Evolutionary conservation across 768 basidiomycete species (phyloP).

Genomic region (Rhizopogon roseolus): DNA sequence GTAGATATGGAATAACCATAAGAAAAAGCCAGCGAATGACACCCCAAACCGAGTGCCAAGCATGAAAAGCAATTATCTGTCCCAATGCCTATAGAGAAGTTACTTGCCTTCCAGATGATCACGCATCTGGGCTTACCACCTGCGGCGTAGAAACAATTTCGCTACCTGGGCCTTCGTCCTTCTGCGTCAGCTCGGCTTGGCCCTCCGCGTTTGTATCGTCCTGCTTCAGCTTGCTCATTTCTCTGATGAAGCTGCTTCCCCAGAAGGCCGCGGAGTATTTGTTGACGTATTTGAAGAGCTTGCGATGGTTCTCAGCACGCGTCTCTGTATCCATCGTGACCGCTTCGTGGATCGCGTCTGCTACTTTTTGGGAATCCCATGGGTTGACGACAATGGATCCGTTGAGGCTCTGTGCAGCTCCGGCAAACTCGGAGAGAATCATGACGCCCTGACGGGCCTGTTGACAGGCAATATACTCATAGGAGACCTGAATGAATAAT

Average conservation of each 20-base stretch:
- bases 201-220: constrained; percentile 30
- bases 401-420: constrained; percentile 93
- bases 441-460: constrained; percentile 90
- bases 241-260: constrained; percentile 86
- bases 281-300: constrained; percentile 94
- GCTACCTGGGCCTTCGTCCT: constrained; percentile 32
- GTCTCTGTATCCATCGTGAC: constrained; percentile 81
- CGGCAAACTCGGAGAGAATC: constrained; percentile 98
- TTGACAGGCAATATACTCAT: constrained; percentile 97
- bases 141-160: constrained; percentile 29
- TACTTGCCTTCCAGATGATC: constrained; percentile 24
- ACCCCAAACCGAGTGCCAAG: constrained; percentile 10
- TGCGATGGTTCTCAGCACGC: constrained; percentile 89
- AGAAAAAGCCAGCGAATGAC: constrained; percentile 30
- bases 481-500: constrained; percentile 69
- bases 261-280: constrained; percentile 93
- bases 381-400: constrained; percentile 98
- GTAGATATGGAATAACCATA: constrained; percentile 35
- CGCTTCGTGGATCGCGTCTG: constrained; percentile 94
- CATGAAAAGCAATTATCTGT: constrained; percentile 21
- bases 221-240: constrained; percentile 63
- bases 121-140: constrained; percentile 31
- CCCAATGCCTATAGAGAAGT: constrained; percentile 25
- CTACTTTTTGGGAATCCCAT: constrained; percentile 98
- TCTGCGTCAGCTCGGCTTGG: constrained; percentile 29